Base-by-base conservation (phyloP, 2,329 filamentous ascomycete species). In the Exophiala alcalophila region DNA sequence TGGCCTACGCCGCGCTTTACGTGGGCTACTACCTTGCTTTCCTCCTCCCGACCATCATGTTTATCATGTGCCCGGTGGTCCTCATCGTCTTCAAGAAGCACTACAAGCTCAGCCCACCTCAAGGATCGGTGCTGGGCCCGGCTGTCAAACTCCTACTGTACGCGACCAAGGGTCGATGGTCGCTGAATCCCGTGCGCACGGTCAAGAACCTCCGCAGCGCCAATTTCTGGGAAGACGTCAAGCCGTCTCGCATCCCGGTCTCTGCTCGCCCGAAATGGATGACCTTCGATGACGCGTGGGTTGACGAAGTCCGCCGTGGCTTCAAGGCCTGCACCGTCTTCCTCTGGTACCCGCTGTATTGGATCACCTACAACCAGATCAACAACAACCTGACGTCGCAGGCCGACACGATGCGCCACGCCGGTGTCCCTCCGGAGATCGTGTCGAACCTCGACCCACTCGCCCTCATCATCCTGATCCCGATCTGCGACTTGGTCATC, bases 221-320 rank as follows among this genome's bases (percentile, higher is more conserved):
- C 5, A 68, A 70, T 11, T 75, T 85, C 65, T 88, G 83, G 80
- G 78, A 86, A 18, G 59, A 69, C 3, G 78, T 80, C 47, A 86
- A 85, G 66, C 84, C 84, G 2, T 84, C 78, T 59, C 67, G 70
- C 16, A 70, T 86, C 5, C 66, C 74, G 7, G 66, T 73, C 25
- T 62, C 61, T 1, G 60, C 71, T 49, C 80, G 80, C 39, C 84
- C 84, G 0, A 29, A 37, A 0, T 89, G 84, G 83, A 89, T 90
- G 82, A 84, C 80, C 0, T 89, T 89, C 54, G 85, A 91, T 49
- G 86, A 91, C 54, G 77, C 78, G 36, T 91, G 84, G 84, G 85
- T 91, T 20, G 84, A 88, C 59, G 83, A 89, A 59, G 80, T 89
- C 33, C 72, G 73, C 35, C 80, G 84, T 63, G 84, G 83, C 48